phyloP scores from a whole-genome alignment of 305 asterid genomes.

The Solanum hybrid region DNA sequence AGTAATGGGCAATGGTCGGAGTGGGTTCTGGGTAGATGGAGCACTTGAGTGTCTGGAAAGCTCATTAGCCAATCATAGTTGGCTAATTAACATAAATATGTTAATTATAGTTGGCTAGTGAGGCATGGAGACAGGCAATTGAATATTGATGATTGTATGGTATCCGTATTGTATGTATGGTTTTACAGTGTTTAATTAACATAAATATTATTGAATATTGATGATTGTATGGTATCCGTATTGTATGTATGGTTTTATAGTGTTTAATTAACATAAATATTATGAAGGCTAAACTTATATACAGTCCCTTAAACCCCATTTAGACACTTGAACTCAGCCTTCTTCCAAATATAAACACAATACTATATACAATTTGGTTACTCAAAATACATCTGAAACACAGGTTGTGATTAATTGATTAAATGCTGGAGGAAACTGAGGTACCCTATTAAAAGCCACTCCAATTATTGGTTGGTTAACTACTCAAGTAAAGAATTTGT shows the following conservation, averaged over 20 bases:
- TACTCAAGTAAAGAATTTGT: not conserved
- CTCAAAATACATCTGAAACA: not conserved
- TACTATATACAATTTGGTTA: not conserved
- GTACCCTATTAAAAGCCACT: not conserved
- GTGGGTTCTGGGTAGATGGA: no score
- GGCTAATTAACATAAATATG: no score
- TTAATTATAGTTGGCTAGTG: no score
- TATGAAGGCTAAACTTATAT: not conserved
- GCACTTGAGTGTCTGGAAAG: no score
- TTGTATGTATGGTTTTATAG: not conserved
- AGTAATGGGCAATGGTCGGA: no score
- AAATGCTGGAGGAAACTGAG: not conserved
- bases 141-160: no score
- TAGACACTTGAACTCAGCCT: not conserved
- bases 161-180: no score
- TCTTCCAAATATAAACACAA: not conserved
- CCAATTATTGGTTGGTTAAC: not conserved
- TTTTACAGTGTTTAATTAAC: no score
- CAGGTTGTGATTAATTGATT: no score
- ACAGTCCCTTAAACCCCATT: not conserved
- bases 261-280: not conserved
- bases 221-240: not conserved
- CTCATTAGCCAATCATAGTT: no score
- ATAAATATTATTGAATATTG: no score
- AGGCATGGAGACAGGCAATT: no score